Base-by-base conservation (phyloP, 169 alveolate genomes). In the Cryptosporidium andersoni region DNA sequence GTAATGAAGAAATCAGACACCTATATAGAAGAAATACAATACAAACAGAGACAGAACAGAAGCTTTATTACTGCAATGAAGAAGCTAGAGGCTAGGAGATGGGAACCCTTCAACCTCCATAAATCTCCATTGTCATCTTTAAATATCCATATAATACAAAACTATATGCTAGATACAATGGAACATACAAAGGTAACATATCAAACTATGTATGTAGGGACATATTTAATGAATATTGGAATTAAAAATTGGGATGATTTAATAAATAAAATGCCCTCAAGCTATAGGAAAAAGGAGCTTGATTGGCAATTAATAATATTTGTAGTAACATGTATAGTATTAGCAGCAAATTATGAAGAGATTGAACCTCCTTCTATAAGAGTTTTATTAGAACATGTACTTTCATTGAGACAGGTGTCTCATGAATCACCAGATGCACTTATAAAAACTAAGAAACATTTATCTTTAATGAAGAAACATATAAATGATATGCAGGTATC, bases 271-370 rank as follows among this genome's bases (percentile, higher is more conserved):
- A 4, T 39, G 36, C 65, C 55, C n/a, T 12, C 37, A 8, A 43
- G 14, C 1, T 66, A 66, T 16, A 66, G n/a, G 47, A 9, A 53
- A 12, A 66, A 66, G 37, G 12, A 52, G 6, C 40, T 66, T 3
- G 42, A 40, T 16, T 25, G 25, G 25, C 0, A 25, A 25, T 25
- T 25, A 25, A 25, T 25, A 25, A 0, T 25, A 25, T 25, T 25
- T 25, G 39, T 60, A 11, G 14, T 53, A 48, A 52, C 81, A 5
- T 66, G 81, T 16, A 66, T 66, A 53, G 37, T 51, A 9, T 52
- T 66, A 39, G 51, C 81, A 9, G 51, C 81, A 16, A 66, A 66
- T 66, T 66, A 66, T 40, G 81, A 66, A 53, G 81, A 66, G 16
- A 12, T 66, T 2, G 53, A 66, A 8, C 81, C 81, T 14, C 81